Conservation (phyloP, 2,329 filamentous ascomycete genomes). For the Magnaporthales sp. region DNA sequence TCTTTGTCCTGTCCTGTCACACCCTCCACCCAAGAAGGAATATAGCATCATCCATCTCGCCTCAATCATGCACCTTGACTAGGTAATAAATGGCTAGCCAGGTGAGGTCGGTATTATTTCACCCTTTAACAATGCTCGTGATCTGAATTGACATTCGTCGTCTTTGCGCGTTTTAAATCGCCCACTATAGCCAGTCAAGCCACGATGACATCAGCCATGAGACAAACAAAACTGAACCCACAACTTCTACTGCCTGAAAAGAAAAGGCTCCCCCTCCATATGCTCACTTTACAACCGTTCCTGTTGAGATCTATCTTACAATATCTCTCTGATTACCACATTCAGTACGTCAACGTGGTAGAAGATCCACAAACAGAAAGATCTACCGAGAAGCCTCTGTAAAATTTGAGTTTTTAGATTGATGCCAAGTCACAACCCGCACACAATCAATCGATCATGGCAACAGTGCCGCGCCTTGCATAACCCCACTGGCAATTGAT, state of each 20-base stretch:
- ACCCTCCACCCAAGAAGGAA: background rate
- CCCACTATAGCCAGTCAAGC: no score
- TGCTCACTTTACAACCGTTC: background rate
- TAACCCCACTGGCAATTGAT: background rate
- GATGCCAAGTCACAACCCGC: background rate
- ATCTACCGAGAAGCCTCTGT: background rate
- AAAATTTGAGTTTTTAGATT: no score
- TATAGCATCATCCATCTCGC: background rate
- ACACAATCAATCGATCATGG: background rate
- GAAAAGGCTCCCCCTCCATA: background rate
- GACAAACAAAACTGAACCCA: background rate
- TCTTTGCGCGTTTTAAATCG: no score
- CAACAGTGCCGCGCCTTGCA: background rate
- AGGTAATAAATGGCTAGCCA: background rate
- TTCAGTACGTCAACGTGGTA: background rate
- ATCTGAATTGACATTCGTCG: background rate
- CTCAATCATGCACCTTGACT: background rate
- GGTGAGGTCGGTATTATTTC: no score
- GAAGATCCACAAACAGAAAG: background rate
- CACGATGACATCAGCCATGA: background rate
- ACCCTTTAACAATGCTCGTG: no score
- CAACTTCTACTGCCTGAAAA: background rate
- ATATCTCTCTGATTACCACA: background rate
- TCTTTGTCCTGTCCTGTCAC: no score
- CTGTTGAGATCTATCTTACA: background rate